A percentile compares a stretch with the other conserved stretches of the same genome.
Conservation (phyloP, 2,329 filamentous ascomycete genomes). For the Ophiocordyceps camponoti-saundersi region DNA sequence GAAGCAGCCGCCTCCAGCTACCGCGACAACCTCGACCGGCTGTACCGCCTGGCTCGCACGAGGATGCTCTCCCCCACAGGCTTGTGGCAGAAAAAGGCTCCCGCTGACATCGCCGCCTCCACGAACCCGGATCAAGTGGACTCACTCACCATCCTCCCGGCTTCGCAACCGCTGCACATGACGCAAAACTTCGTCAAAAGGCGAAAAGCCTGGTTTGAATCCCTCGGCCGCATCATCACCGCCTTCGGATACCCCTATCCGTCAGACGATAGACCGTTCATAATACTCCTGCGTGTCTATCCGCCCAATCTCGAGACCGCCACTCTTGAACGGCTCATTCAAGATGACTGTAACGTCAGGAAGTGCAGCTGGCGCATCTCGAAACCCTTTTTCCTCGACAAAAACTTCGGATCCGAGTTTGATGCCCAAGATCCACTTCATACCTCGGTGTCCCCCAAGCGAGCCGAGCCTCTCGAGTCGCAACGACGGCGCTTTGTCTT, state of each 20-base stretch:
- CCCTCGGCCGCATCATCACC: slow-evolving; percentile 8
- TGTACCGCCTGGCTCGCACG: slow-evolving; percentile 14
- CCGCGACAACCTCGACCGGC: slow-evolving; percentile 20
- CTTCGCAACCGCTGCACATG: slow-evolving; percentile 6
- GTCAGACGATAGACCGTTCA: slow-evolving; percentile 8
- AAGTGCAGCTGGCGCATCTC: slow-evolving; percentile 8
- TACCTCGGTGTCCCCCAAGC: background rate
- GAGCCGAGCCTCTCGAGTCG: background rate
- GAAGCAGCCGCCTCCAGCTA: slow-evolving; percentile 43
- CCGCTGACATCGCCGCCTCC: slow-evolving; percentile 3
- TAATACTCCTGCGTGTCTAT: slow-evolving; percentile 13
- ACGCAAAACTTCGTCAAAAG: slow-evolving; percentile 7
- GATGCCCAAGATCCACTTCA: background rate
- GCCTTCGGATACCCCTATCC: slow-evolving; percentile 4
- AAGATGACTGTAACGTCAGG: slow-evolving; percentile 22
- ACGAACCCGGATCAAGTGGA: slow-evolving; percentile 7
- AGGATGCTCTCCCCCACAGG: slow-evolving; percentile 11
- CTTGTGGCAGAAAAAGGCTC: slow-evolving; percentile 14
- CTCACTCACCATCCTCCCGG: slow-evolving; percentile 13
- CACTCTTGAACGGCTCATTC: slow-evolving; percentile 20
- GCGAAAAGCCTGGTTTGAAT: slow-evolving; percentile 9
- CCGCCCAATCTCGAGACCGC: slow-evolving; percentile 13
- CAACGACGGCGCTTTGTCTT: slow-evolving; percentile 15
- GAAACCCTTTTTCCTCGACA: slow-evolving; percentile 5
- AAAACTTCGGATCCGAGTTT: background rate